Base-by-base conservation (phyloP, 2,329 filamentous ascomycete species). In the Cladorrhinum sp. region DNA sequence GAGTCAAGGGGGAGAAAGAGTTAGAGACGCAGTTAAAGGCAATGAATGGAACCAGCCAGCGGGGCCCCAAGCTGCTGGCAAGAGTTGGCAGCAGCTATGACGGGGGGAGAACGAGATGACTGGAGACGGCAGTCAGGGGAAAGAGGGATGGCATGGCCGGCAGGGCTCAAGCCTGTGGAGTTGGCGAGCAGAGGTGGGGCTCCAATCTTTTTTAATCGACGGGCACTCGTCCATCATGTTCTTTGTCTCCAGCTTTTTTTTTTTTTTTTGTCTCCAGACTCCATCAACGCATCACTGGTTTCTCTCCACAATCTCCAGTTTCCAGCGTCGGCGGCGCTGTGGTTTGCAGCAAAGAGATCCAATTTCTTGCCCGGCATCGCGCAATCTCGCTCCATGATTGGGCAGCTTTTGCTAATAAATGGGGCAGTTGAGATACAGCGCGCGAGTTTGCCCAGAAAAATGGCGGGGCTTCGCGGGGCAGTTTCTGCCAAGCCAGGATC, bases 61-160 rank as follows among this genome's bases (percentile, higher is more conserved):
- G 32, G n/a, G 32, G 3, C 25, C 25, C 18, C 16, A 24, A 32
- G 32, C 8, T 13, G 52, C n/a, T 61, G 63, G 60, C 61, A 61
- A 59, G n/a, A n/a, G 25, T 61, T 61, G 62, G 58, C 62, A 62
- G 53, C 59, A 64, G 59, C 54, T 50, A 64, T 62, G 59, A 58
- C 62, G 59, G 59, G 57, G 45, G 36, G 18, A 56, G 25, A 22
- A 48, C 53, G 36, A 48, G 53, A 51, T 50, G 57, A 51, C 54
- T 54, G 57, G 59, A 51, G 41, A 36, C 48, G 45, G 53, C 38
- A 56, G 38, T 49, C 53, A 56, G 38, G 38, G 38, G 53, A 24
- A 48, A 24, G 38, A 29, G 41, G 23, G 36, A 49, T 25, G 53
- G 8, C 8, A 36, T 36, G 32, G 32, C 32, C 27, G 51, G 24